Evolutionary conservation across 2,329 filamentous ascomycete species (phyloP), one percentile per base, ranked within the genome.

Genomic region (Pseudocercospora ulei): DNA sequence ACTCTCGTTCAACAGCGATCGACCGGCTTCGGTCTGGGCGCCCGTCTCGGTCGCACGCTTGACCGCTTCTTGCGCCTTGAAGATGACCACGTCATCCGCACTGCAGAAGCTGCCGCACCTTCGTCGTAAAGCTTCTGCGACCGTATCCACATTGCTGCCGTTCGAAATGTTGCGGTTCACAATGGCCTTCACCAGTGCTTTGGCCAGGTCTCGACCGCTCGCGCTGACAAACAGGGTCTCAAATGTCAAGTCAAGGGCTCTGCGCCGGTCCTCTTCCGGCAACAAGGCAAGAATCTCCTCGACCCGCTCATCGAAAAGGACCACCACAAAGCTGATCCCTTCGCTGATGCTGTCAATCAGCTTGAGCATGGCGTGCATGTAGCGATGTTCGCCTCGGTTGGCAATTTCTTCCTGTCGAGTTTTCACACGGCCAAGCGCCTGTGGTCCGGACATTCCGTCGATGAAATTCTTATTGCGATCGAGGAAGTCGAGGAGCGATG

Each of bases 101-200:
- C 87, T 95, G 62, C 90, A 98, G 71, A 98, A 98, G 63, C 82
- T 95, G 46, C 90, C 92, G 53, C 90, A 98, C 53, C 87, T 76
- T 52, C 90, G 74, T 30, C 90, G 76, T 34, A 98, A 67, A n/a
- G 87, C 85, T 62, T 98, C 90, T 0, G 90, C 88, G 14, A 98
- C 86, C 0, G 87, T 95, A 64, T 98, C 92, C 12, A 98, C 88
- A 48, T 96, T 98, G 3, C 87, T 88, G 6, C 92, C 90, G 55
- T 85, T 94, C 41, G 88, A 82, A 53, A 98, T 98, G 60, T 94
- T 98, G 55, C 87, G 79, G 61, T 96, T 96, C 38, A 98, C 90
- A 55, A 98, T 96, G 0, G 88, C 86, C 61, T 96, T 98, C 40
- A 98, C 90, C 1, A 98, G 70, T 39, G 94, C 75, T 62, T 94